Evolutionary conservation across 441 rosid genomes (phyloP).

Genomic region (Viola pubescens): DNA sequence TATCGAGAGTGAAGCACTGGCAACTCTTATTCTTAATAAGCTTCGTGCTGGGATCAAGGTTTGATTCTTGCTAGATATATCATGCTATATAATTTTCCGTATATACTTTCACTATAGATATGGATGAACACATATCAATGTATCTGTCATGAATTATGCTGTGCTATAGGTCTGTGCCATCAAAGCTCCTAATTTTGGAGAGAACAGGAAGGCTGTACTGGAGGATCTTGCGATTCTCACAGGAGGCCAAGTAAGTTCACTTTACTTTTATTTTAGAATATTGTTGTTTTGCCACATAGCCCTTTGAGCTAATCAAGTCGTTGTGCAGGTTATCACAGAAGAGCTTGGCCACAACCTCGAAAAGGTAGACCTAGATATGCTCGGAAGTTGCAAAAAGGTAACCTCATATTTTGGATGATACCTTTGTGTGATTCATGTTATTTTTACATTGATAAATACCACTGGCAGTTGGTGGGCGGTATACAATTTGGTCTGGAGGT

Average conservation of each 20-base stretch:
- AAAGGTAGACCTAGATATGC: conserved; percentile 64
- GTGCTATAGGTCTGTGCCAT: conserved; percentile 64
- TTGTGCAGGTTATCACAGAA: conserved; percentile 60
- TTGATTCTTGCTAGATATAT: conserved; percentile 1
- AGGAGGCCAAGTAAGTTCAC: conserved; percentile 57
- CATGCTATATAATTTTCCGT: not conserved
- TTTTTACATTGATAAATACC: not conserved
- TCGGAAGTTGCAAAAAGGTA: conserved; percentile 83
- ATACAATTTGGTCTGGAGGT: not conserved
- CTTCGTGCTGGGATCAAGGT: conserved; percentile 95
- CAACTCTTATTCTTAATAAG: conserved; percentile 76
- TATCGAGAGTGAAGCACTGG: conserved; percentile 87
- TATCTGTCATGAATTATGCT: conserved; percentile 4
- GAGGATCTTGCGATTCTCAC: conserved; percentile 79
- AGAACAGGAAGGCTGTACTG: conserved; percentile 66
- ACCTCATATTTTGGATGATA: not conserved
- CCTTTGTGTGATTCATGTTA: not conserved
- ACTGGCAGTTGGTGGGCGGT: not conserved
- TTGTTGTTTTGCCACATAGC: not conserved
- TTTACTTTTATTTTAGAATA: not conserved
- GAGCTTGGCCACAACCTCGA: conserved; percentile 85
- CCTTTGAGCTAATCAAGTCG: not conserved
- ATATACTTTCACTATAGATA: not conserved
- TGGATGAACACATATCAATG: conserved; percentile 1
- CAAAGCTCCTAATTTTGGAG: conserved; percentile 91